phyloP scores from a whole-genome alignment of 495 filamentous ascomycete genomes.

The Hypoxylon fragiforme region DNA sequence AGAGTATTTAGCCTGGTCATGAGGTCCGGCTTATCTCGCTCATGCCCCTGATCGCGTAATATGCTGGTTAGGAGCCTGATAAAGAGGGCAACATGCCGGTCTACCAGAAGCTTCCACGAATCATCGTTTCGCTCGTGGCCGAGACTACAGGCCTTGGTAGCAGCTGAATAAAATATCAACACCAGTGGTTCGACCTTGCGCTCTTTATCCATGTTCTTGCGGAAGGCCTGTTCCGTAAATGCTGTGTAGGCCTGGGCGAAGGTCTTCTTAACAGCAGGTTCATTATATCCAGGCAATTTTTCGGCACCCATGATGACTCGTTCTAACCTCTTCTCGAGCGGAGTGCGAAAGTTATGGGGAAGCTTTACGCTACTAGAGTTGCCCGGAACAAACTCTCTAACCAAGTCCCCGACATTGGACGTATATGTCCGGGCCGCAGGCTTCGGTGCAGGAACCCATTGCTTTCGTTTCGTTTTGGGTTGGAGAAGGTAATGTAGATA shows the following conservation, averaged over 20 bases:
- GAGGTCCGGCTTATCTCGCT: conserved; percentile 79
- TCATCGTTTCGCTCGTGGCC: conserved; percentile 83
- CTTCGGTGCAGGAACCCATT: conserved; percentile 72
- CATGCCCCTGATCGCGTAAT: conserved; percentile 73
- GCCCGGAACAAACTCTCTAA: conserved; percentile 55
- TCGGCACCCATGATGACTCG: conserved; percentile 75
- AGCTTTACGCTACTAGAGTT: conserved; percentile 50
- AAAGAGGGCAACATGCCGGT: conserved; percentile 93
- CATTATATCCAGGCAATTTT: conserved; percentile 77
- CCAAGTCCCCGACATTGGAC: conserved; percentile 67
- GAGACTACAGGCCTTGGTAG: conserved; percentile 80
- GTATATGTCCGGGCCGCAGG: conserved; percentile 66
- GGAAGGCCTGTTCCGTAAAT: conserved; percentile 77
- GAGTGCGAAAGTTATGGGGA: conserved; percentile 60
- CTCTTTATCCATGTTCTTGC: conserved; percentile 90
- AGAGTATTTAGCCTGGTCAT: conserved; percentile 74
- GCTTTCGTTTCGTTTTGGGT: conserved; percentile 81
- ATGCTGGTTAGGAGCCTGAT: conserved; percentile 82
- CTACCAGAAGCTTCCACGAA: conserved; percentile 88
- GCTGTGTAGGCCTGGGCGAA: conserved; percentile 79
- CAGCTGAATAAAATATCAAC: conserved; percentile 77
- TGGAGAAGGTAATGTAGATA: conserved; percentile 93
- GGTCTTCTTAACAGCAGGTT: conserved; percentile 83
- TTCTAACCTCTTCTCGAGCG: conserved; percentile 75
- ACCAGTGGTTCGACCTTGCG: conserved; percentile 90